phyloP scores from a whole-genome alignment of 805 yeast species.

The Candida anglica region DNA sequence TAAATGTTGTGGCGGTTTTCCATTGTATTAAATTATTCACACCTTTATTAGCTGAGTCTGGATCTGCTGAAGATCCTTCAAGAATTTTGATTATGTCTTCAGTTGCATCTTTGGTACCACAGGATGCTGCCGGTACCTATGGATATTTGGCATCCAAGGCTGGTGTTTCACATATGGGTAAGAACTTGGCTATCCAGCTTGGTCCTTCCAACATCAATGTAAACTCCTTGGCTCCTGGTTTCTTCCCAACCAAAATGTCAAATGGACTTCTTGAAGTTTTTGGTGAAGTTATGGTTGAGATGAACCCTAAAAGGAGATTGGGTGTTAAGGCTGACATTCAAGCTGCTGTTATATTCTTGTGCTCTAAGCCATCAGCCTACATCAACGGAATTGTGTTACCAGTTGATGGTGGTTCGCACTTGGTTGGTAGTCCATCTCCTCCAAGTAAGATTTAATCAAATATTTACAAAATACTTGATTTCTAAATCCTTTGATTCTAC shows the following conservation, averaged over 20 bases:
- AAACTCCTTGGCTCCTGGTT: slow-evolving; percentile 72
- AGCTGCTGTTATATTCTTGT: slow-evolving; percentile 51
- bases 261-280: slow-evolving; percentile 53
- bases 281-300: slow-evolving; percentile 42
- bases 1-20: slow-evolving; percentile 68
- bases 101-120: slow-evolving; percentile 48
- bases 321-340: slow-evolving; percentile 61
- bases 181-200: slow-evolving; percentile 58
- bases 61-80: slow-evolving; percentile 53
- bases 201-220: slow-evolving; percentile 67
- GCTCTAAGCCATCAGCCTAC: slow-evolving; percentile 52
- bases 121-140: slow-evolving; percentile 50
- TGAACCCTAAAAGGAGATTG: slow-evolving; percentile 60
- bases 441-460: slow-evolving; percentile 5
- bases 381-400: slow-evolving; percentile 66
- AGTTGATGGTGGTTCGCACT: slow-evolving; percentile 64
- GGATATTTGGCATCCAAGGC: slow-evolving; percentile 76
- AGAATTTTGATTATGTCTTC: slow-evolving; percentile 67
- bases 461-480: not conserved
- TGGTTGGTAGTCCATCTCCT: slow-evolving; percentile 27
- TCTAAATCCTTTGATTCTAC: no score
- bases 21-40: slow-evolving; percentile 58
- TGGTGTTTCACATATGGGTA: slow-evolving; percentile 66
- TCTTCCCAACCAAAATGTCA: slow-evolving; percentile 73
- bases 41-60: slow-evolving; percentile 54